A percentile compares a stretch with the other conserved stretches of the same genome.
Conservation (phyloP, 2,329 filamentous ascomycete species). For the Fusarium sp. region DNA sequence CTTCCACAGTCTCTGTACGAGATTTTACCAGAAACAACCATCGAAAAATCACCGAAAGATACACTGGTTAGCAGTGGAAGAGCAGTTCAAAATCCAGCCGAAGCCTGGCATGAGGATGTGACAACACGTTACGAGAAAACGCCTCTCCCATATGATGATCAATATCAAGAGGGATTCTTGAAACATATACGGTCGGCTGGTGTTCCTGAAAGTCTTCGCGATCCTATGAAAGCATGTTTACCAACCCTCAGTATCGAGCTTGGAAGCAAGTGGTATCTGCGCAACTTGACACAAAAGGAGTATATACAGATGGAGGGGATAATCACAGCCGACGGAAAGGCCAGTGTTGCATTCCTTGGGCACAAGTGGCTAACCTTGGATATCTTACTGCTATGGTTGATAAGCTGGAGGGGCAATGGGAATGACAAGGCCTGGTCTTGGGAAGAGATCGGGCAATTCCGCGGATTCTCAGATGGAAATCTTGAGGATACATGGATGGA, state of each 20-base stretch:
- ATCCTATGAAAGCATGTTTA: neutral
- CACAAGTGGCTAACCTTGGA: slow-evolving; percentile 21
- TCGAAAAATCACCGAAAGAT: neutral
- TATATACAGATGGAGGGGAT: slow-evolving; percentile 21
- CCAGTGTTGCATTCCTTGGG: neutral
- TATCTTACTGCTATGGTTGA: slow-evolving; percentile 15
- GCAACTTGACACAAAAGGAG: slow-evolving; percentile 7
- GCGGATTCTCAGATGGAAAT: neutral
- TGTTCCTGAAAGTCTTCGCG: neutral
- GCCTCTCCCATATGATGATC: neutral
- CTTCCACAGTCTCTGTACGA: neutral
- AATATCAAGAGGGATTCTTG: neutral
- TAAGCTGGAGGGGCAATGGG: slow-evolving; percentile 1
- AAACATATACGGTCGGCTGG: neutral
- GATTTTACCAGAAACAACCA: neutral
- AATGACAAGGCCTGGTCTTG: neutral
- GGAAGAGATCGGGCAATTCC: neutral
- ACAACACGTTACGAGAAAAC: neutral
- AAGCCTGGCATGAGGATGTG: neutral
- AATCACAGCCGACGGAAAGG: neutral
- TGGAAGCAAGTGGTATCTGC: slow-evolving; percentile 16
- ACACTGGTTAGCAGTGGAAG: no score
- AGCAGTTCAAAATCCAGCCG: no score
- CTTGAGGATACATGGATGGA: neutral
- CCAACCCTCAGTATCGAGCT: neutral